Base-by-base conservation (phyloP, 371 early-diverging fungal genomes). In the Lichtheimia ramosa region DNA sequence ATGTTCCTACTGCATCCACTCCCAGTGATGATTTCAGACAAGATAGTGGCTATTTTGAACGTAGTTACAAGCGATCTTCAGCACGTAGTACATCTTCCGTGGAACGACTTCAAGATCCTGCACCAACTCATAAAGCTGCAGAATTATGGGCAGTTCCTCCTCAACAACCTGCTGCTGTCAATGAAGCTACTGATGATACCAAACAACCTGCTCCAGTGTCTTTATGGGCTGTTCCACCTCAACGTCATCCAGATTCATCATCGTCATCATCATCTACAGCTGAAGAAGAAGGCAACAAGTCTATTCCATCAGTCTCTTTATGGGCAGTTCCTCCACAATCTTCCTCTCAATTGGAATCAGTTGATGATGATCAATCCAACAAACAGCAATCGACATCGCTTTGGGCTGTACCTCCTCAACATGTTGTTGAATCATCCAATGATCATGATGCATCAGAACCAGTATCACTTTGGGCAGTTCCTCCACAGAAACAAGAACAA, bases 11-110 rank as follows among this genome's bases (percentile, higher is more conserved):
- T 34, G 39, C 43, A n/a, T 41, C 59, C 25, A 53, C 60, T 0
- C 54, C 54, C 1, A 39, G 25, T 24, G 63, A 63, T 27, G 63
- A 63, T 21, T 54, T 39, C 3, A 18, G 51, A 15, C 27, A 58
- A 8, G 63, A 63, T 18, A 58, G 57, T 40, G 62, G 57, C 15
- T 58, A 58, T 27, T 63, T 58, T 25, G 58, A 63, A 16, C 27
- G 48, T 18, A 57, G 46, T 41, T 63, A 52, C 16, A 63, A 63
- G 39, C 63, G 63, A 15, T 63, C 58, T 2, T 63, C 63, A 15
- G 58, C 54, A 24, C 51, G 63, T 20, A 63, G 63, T 21, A 58
- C 54, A 5, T 43, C 48, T 7, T 58, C 63, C 4, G 24, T 28
- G 3, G 62, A 62, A 18, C 34, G 34, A 10, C 34, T 34, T 8